Evolutionary conservation across 352 stramenopile genomes (phyloP), one percentile per base, ranked within the genome.

Genomic region (Globisporangium canariense): DNA sequence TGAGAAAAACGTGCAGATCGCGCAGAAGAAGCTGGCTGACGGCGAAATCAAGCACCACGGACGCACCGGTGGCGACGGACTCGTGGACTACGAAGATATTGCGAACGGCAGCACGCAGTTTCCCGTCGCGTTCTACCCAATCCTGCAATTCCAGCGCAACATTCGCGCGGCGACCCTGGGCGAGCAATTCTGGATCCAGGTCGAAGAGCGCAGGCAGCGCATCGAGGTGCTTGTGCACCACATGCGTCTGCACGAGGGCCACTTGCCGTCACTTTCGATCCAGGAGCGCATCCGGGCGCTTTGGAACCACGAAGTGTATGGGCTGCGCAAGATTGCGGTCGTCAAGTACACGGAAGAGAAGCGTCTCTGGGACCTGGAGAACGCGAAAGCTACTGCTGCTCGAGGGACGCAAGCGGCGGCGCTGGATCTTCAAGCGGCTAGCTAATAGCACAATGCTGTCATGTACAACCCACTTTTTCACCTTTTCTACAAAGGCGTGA

Each of bases 111-210:
- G 68, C 38, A 43, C 69, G 16, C 74, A 88, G 50, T 91, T 89
- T 58, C 80, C 83, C 40, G 67, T 79, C 1, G 82, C 82, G 4
- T 89, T 91, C 65, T 91, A 83, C 54, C 82, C 82, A 9, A 77
- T 91, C 38, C 18, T 85, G 38, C 79, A 91, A 34, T 73, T 91
- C 25, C 82, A 91, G 64, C 71, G 77, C 51, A 88, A 88, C 41
- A 76, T 88, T 7, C 82, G 74, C 4, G 49, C 54, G 1, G 75
- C 71, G 30, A 71, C 78, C 13, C 58, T 89, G 25, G 82, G 80
- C 7, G 77, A 89, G 62, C 56, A 58, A 2, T 84, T 89, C 36
- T 91, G 82, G 79, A 51, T 69, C 16, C 14, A 63, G 16, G 63
- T 78, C 2, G 55, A 74, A 11, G 67, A 69, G 46, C 77, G 76